Conservation (phyloP, 805 yeast genomes). For the Saccharomycopsis sp. region DNA sequence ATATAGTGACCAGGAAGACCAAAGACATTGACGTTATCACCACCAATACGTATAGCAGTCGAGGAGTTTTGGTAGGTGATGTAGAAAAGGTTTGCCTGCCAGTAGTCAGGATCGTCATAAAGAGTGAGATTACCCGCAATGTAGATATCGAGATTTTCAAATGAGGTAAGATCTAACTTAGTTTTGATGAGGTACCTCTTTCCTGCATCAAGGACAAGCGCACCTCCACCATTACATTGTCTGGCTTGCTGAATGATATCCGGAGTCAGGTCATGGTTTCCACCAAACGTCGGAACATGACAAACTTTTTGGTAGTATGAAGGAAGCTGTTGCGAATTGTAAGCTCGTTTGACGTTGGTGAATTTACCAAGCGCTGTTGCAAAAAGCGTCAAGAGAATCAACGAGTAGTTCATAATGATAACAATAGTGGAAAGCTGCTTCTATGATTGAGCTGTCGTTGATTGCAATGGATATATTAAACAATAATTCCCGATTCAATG, state of each 20-base stretch:
- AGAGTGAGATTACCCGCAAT: slow-evolving; percentile 12
- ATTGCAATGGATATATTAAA: neutral
- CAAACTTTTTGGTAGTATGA: slow-evolving; percentile 7
- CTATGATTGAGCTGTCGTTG: neutral
- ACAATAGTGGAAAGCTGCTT: neutral
- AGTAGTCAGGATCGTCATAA: slow-evolving; percentile 13
- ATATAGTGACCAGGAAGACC: slow-evolving; percentile 13
- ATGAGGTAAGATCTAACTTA: slow-evolving; percentile 10
- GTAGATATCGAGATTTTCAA: slow-evolving; percentile 14
- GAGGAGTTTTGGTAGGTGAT: slow-evolving; percentile 13
- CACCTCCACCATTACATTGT: slow-evolving; percentile 14
- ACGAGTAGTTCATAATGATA: neutral
- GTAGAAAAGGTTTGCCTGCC: slow-evolving; percentile 13
- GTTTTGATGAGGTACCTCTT: slow-evolving; percentile 7
- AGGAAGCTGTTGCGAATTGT: neutral
- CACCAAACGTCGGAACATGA: slow-evolving; percentile 2
- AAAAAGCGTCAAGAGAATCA: neutral
- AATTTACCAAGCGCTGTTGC: neutral
- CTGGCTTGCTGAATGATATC: slow-evolving; percentile 7
- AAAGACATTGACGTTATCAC: slow-evolving; percentile 11
- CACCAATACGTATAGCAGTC: slow-evolving; percentile 17
- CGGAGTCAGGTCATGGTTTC: slow-evolving; percentile 6
- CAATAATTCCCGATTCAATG: neutral
- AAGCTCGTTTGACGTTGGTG: neutral
- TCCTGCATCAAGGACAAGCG: slow-evolving; percentile 7